phyloP scores from a whole-genome alignment of 192 early-diverging fungal species.

The Radiomyces spectabilis region DNA sequence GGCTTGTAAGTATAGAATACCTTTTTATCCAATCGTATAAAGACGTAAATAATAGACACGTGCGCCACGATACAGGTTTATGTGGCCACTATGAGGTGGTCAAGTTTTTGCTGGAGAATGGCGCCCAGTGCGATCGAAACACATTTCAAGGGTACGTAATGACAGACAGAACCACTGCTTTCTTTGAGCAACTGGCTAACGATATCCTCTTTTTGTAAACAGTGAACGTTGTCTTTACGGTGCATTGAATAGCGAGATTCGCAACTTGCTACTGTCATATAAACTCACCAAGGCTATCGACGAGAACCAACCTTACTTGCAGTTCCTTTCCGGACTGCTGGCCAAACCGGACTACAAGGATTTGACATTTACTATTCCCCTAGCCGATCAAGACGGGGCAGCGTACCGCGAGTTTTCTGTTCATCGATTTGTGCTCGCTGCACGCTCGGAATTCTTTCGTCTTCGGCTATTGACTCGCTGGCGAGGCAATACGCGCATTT shows the following conservation, averaged over 20 bases:
- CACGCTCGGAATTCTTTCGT: constrained; percentile 31
- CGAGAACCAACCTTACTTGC: constrained; percentile 18
- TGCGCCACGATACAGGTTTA: constrained; percentile 22
- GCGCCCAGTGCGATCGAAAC: constrained; percentile 40
- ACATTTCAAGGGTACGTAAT: constrained; percentile 43
- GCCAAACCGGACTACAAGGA: constrained; percentile 20
- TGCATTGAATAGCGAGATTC: constrained; percentile 39
- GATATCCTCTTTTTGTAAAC: neutral
- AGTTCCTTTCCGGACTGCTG: constrained; percentile 16
- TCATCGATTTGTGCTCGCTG: constrained; percentile 34
- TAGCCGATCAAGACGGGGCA: neutral
- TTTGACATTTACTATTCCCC: constrained; percentile 21
- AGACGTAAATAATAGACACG: neutral
- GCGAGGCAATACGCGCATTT: constrained; percentile 1
- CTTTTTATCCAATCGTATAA: neutral
- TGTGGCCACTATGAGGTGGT: constrained; percentile 37
- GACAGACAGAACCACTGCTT: neutral
- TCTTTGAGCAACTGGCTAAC: too few relatives aligned
- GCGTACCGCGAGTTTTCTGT: constrained; percentile 26
- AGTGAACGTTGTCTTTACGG: constrained; percentile 37
- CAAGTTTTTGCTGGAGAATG: constrained; percentile 34
- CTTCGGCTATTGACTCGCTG: constrained; percentile 20
- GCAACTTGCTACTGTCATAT: constrained; percentile 27
- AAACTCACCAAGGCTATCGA: constrained; percentile 44
- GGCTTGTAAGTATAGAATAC: constrained; percentile 16